Base-by-base conservation (phyloP, 345 rosid genomes). In the Dipteronia dyeriana region DNA sequence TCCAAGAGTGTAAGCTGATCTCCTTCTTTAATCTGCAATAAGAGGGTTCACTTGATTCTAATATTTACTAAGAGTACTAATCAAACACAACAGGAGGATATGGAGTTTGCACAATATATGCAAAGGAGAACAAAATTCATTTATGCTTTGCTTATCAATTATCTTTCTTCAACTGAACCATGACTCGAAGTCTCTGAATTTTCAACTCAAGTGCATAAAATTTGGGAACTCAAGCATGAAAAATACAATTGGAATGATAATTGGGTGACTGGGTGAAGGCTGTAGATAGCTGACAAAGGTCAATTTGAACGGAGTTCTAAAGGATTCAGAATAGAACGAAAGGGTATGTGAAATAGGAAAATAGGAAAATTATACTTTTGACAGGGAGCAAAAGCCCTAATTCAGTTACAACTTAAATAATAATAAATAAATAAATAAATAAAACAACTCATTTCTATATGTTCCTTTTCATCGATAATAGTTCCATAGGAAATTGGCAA, bases 11-110 rank as follows among this genome's bases (percentile, higher is more conserved):
- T 77, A 49, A 91, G 74, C 74, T 84, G 84, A 77, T 91, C 93
- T 73, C 91, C 95, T 84, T 89, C 95, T 83, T 87, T 89, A 60
- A 91, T 87, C 95, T 91, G 88, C 53, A 39, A 79, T 19, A 66
- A 80, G 38, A 71, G 74, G 20, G 64, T 71, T 77, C 63, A 56
- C 47, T 64, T 54, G 29, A 47, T 76, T 61, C 34, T 2, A 68
- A 66, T 11, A 25, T 54, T 9, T 45, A 19, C 22, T 54, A 23
- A 1, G 7, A 23, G 41, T 25, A 8, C 45, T 3, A 61, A 66
- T 39, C 49, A 39, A 16, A 39, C 22, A 49, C 16, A 70, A 43
- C 20, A 14, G 54, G 19, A 34, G 41, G 34, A 26, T 34, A 47
- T 53, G 62, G 38, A 34, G 38, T 34, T 34, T 34, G 38, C 38